These are phyloP conservation scores for Apophysomyces sp. DNA, from an alignment of 371 early-diverging fungal genomes.

Conservation along the genomic window DNA sequence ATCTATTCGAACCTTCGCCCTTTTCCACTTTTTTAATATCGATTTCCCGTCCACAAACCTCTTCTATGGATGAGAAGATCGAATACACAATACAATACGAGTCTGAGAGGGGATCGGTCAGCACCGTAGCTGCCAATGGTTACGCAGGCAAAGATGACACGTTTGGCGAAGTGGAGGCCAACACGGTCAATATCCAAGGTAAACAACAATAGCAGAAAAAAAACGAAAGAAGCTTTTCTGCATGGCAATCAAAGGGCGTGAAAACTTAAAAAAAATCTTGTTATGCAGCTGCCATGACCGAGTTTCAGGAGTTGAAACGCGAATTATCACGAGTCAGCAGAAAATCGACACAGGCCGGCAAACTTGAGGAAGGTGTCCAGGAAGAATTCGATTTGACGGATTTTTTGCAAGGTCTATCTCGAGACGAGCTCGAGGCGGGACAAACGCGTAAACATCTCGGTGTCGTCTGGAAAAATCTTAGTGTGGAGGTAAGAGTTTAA, in stretches of 20 bases:
- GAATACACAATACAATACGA: not conserved
- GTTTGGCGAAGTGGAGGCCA: slow-evolving; percentile 14
- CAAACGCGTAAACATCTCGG: slow-evolving; percentile 40
- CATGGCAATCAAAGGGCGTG: too few species aligned
- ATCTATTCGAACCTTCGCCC: not conserved
- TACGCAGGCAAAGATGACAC: slow-evolving; percentile 3
- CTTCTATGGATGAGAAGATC: not conserved
- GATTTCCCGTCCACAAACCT: not conserved
- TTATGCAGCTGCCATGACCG: slow-evolving; percentile 27
- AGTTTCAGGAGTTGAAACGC: slow-evolving; percentile 32
- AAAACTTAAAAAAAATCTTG: too few species aligned
- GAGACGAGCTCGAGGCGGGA: slow-evolving; percentile 11
- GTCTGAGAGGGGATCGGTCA: not conserved
- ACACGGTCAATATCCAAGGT: slow-evolving; percentile 13
- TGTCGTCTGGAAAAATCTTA: slow-evolving; percentile 48
- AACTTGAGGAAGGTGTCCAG: slow-evolving; percentile 17
- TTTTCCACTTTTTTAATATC: not conserved
- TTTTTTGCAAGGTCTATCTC: slow-evolving; percentile 21
- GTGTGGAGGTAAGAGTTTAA: slow-evolving; percentile 19
- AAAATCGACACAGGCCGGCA: slow-evolving; percentile 6
- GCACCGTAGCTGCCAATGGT: slow-evolving; percentile 3
- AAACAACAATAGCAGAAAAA: not conserved
- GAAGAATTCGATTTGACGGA: slow-evolving; percentile 35
- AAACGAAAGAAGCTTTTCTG: not conserved
- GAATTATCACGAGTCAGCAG: slow-evolving; percentile 36